Conservation (phyloP, 23 red algal genomes). For the Gracilaria domingensis region DNA sequence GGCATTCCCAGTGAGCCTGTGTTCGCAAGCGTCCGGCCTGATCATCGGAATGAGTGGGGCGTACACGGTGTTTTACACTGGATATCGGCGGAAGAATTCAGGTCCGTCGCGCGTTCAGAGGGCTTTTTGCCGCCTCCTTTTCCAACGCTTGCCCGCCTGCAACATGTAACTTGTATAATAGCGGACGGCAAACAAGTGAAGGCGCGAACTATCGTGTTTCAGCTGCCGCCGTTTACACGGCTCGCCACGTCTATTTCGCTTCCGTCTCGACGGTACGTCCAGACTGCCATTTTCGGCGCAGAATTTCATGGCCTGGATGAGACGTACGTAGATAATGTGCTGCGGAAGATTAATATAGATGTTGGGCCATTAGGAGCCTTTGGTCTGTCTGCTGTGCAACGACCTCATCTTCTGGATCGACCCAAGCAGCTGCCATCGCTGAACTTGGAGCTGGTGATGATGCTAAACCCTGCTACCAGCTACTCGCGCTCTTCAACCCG, state of each 20-base stretch:
- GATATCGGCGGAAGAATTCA: constrained; percentile 53
- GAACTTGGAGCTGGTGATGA: constrained; percentile 39
- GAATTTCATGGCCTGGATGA: constrained; percentile 60
- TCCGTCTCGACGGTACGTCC: constrained; percentile 68
- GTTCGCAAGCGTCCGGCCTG: constrained; percentile 68
- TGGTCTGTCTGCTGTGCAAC: constrained; percentile 11
- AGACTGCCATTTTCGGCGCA: constrained; percentile 42
- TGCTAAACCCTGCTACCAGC: constrained; percentile 83
- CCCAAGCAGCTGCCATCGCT: constrained; percentile 8
- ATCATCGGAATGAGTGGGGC: background rate
- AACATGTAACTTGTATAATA: background rate
- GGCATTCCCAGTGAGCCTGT: constrained; percentile 79
- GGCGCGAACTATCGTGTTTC: constrained; percentile 49
- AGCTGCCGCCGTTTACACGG: background rate
- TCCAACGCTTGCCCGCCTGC: background rate
- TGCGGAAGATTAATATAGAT: constrained; percentile 23
- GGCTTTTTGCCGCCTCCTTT: constrained; percentile 19
- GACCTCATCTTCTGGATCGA: constrained; percentile 55
- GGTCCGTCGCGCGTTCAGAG: constrained; percentile 28
- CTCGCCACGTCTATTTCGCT: background rate
- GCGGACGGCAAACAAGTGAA: constrained; percentile 18
- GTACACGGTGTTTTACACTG: constrained; percentile 84
- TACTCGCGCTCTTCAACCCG: constrained; percentile 48
- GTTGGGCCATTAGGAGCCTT: constrained; percentile 45
- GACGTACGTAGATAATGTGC: constrained; percentile 45